Percentiles rank a stretch among this genome's conserved stretches.
Evolutionary conservation across 2,329 filamentous ascomycete species (phyloP).

Genomic region (Fusarium siculi): DNA sequence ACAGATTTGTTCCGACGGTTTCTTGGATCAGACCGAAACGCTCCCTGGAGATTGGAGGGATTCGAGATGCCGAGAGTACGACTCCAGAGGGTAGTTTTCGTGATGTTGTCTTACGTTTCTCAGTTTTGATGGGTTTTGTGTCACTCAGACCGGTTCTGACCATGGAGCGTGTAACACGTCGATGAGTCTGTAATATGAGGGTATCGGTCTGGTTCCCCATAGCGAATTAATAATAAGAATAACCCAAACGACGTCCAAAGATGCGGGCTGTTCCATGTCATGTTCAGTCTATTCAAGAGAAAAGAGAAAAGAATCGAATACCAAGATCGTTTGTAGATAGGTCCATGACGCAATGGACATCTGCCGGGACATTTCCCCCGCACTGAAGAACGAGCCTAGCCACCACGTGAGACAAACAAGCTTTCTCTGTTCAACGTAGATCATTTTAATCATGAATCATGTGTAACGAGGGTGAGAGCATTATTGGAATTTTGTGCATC

Average conservation of each 20-base stretch:
- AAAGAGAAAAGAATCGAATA: no score
- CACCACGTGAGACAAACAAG: not conserved
- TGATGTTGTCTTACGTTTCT: not conserved
- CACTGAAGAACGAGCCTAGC: not conserved
- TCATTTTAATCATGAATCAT: not conserved
- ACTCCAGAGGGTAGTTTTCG: not conserved
- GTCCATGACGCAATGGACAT: conserved; percentile 10
- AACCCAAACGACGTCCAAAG: no score
- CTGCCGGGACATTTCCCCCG: not conserved
- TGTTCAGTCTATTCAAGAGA: fast-evolving
- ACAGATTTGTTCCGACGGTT: conserved; percentile 13
- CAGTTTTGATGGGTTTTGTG: not conserved
- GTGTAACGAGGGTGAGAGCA: not conserved
- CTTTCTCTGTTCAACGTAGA: no score
- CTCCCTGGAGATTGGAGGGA: not conserved
- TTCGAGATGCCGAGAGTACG: conserved; percentile 1
- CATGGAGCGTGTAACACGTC: conserved; percentile 21
- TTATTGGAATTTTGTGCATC: not conserved
- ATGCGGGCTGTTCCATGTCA: fast-evolving
- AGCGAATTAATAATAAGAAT: no score
- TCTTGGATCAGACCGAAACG: conserved; percentile 30
- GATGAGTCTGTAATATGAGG: fast-evolving
- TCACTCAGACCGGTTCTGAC: not conserved
- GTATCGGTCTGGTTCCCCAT: fast-evolving
- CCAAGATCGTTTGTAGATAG: no score